Base-by-base conservation (phyloP, 108 stramenopile genomes). In the Cyclotella sp. region DNA sequence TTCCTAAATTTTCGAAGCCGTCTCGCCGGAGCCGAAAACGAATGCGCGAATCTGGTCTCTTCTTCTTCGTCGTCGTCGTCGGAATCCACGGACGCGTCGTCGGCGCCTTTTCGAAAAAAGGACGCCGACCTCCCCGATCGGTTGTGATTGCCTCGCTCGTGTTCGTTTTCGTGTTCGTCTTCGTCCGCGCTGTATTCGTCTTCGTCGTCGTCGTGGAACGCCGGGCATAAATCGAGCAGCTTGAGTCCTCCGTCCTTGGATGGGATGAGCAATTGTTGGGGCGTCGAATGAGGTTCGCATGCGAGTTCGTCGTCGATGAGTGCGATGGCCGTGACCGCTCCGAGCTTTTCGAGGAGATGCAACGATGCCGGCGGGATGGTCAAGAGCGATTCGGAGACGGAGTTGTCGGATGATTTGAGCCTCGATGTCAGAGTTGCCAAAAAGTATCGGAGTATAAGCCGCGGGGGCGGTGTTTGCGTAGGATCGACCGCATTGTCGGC, bases 201-300 rank as follows among this genome's bases (percentile, higher is more conserved):
- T 0, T 90, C 89, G 21, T 87, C 84, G 30, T 90, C 89, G 21
- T 87, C 84, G 30, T 85, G 89, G 47, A 85, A 90, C 0, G 71
- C 80, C 26, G 88, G 90, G 46, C 89, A 92, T 18, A 96, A 40
- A 79, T 96, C 95, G 27, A 96, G 86, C 5, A 96, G 86, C 59
- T 93, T 96, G 43, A 96, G 66, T 3, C 95, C 85, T 39, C 78
- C 91, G 24, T 87, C 85, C 12, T 75, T 88, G 22, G 95, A 91
- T n/a, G 95, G 95, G 41, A 96, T 90, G 45, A 96, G 66, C 21
- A 96, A 83, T 57, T 96, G 93, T 64, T 96, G 93, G 5, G 95
- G 95, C 18, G 91, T 88, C 6, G 91, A 87, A 66, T 81, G 68
- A 43, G 93, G 84, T 52, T 92, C 92, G 70, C 92, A 96, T 15